Evolutionary conservation across 768 basidiomycete species (phyloP).

Genomic region (Pholiota conissans): DNA sequence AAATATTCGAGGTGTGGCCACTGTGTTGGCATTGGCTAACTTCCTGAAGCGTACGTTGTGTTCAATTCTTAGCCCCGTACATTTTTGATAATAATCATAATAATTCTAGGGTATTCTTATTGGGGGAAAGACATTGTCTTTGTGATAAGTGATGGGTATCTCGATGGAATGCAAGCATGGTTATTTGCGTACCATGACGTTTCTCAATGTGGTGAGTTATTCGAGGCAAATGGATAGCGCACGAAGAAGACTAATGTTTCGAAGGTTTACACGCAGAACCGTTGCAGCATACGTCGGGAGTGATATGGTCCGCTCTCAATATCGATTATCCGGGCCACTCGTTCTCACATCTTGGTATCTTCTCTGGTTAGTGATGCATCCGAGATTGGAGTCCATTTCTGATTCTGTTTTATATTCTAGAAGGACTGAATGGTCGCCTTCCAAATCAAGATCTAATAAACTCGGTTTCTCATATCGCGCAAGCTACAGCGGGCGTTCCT

Average conservation of each 20-base stretch:
- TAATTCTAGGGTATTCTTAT: constrained; percentile 66
- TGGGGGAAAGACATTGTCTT: constrained; percentile 97
- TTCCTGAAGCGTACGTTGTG: constrained; percentile 70
- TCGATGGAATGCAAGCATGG: constrained; percentile 95
- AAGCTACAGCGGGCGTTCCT: constrained; percentile 73
- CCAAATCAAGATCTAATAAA: constrained; percentile 97
- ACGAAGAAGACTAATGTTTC: neutral
- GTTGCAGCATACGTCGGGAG: constrained; percentile 71
- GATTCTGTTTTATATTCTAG: constrained; percentile 38
- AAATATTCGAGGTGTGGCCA: constrained; percentile 87
- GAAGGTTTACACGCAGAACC: constrained; percentile 67
- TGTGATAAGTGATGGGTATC: constrained; percentile 83
- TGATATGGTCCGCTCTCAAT: constrained; percentile 93
- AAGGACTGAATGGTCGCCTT: constrained; percentile 92
- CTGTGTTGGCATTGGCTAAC: constrained; percentile 79
- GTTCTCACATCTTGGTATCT: constrained; percentile 93
- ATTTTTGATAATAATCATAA: neutral
- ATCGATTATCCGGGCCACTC: constrained; percentile 98
- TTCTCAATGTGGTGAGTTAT: constrained; percentile 56
- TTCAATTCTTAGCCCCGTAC: neutral
- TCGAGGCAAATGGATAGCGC: neutral
- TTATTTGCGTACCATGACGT: constrained; percentile 78
- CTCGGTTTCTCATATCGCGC: constrained; percentile 71
- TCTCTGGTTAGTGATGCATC: constrained; percentile 79
- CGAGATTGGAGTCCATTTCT: neutral